Percentiles rank a stretch among this genome's conserved stretches.
phyloP scores from a whole-genome alignment of 352 stramenopile species.

The Phytophthora ramorum region DNA sequence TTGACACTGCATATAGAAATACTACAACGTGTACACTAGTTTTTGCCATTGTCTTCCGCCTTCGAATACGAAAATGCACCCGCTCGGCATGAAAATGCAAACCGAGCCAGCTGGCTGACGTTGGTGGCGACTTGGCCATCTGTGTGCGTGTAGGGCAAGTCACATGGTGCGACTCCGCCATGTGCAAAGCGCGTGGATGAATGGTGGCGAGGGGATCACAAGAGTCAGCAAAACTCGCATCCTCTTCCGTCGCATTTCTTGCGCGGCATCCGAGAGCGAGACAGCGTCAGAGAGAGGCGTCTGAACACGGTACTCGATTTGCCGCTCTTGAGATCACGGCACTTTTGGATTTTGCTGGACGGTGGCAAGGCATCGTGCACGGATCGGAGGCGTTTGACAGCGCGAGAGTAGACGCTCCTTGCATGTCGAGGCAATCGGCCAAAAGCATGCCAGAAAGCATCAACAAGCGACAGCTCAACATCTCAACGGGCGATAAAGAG shows the following conservation, averaged over 20 bases:
- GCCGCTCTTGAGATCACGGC: slow-evolving; percentile 6
- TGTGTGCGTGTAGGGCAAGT: slow-evolving; percentile 31
- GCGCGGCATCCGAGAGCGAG: slow-evolving; percentile 6
- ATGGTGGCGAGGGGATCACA: slow-evolving; percentile 27
- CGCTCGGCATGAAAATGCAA: slow-evolving; percentile 11
- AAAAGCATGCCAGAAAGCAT: slow-evolving; percentile 27
- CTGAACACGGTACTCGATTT: slow-evolving; percentile 28
- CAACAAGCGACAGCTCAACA: slow-evolving; percentile 26
- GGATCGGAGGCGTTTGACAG: slow-evolving; percentile 15
- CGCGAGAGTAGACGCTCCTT: neutral
- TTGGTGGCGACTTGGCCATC: slow-evolving; percentile 34
- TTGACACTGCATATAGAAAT: too few species aligned
- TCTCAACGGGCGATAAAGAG: slow-evolving; percentile 33
- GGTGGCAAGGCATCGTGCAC: slow-evolving; percentile 17
- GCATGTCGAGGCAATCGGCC: slow-evolving; percentile 2
- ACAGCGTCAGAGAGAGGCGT: slow-evolving; percentile 26
- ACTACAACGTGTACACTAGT: too few species aligned
- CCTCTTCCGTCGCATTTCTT: slow-evolving; percentile 39
- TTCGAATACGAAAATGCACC: slow-evolving; percentile 1
- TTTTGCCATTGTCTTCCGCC: slow-evolving; percentile 14
- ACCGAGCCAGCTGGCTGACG: slow-evolving; percentile 5
- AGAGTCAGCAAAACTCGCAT: slow-evolving; percentile 27
- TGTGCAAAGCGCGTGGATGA: slow-evolving; percentile 36
- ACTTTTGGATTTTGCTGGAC: slow-evolving; percentile 34
- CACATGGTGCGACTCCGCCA: slow-evolving; percentile 22